Evolutionary conservation across 768 basidiomycete species (phyloP), one percentile per base, ranked within the genome.

Genomic region (Boletellus emodensis): DNA sequence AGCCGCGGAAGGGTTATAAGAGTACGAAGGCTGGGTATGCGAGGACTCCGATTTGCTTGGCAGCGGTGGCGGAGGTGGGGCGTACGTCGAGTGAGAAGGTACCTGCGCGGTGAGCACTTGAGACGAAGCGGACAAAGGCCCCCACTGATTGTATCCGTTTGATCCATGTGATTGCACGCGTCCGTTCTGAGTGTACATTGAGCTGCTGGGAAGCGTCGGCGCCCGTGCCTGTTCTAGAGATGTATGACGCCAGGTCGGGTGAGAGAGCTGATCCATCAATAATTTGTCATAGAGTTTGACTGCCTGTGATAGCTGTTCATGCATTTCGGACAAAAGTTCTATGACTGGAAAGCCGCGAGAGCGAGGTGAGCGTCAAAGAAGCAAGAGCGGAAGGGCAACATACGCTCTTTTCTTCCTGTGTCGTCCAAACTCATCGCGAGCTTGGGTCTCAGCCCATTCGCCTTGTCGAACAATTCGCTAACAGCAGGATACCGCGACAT

Each of bases 321-420:
- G 89, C 93, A 98, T 97, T 43, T 97, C 94, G 7, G 83, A 75
- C 33, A 99, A 73, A 64, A 94, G 76, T 67, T 94, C 94, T 93
- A 18, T 6, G 10, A 11, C 61, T 6, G 33, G 36, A 28, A 15
- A 34, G 32, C 3, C 41, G 43, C 18, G 14, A 41, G 14, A 22
- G 1, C 6, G 13, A 36, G 4, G 17, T 17, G 15, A 20, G 11
- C 10, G 15, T 33, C 18, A 1, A 40, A 35, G n/a, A 33, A 3
- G 4, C 8, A 53, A 7, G 1, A 49, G 50, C 9, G 41, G 14
- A 36, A 18, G 30, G 17, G 66, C 67, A 4, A 72, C 81, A 62
- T 56, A 92, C 94, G 78, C 71, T 94, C 87, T 80, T 94, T 93
- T 60, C 85, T 75, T 15, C 81, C 82, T 3, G 91, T 78, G 58